These are phyloP conservation scores for Coelastrella sp. DNA, from an alignment of 139 green algal genomes.

Conservation along the genomic window DNA sequence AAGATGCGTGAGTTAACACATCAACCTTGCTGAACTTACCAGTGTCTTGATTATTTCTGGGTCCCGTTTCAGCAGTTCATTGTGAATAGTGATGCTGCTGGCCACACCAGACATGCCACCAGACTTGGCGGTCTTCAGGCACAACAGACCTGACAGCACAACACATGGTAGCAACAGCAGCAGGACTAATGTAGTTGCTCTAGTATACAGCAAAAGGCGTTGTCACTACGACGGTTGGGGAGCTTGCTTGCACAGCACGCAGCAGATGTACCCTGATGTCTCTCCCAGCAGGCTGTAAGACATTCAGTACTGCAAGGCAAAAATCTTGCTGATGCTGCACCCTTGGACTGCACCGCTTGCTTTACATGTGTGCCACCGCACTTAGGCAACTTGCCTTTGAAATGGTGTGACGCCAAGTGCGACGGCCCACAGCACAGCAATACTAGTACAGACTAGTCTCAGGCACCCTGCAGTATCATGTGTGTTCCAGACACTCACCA, in stretches of 20 bases:
- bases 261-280: too few species aligned
- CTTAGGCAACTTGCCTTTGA: too few species aligned
- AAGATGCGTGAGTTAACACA: background rate
- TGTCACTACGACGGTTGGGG: too few species aligned
- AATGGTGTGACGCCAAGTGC: too few species aligned
- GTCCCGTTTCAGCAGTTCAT: slow-evolving; percentile 60
- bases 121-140: slow-evolving; percentile 60
- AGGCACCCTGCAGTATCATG: background rate
- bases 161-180: background rate
- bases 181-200: background rate
- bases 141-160: slow-evolving; percentile 56
- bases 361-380: too few species aligned
- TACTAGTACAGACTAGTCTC: background rate
- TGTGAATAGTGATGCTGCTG: slow-evolving; percentile 60
- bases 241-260: too few species aligned
- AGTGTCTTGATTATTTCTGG: slow-evolving; percentile 57
- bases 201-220: background rate
- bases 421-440: background rate
- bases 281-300: too few species aligned
- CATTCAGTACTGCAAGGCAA: too few species aligned
- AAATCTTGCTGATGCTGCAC: too few species aligned
- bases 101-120: slow-evolving; percentile 58
- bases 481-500: slow-evolving; percentile 42
- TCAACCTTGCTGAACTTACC: slow-evolving; percentile 7
- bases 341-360: too few species aligned